Base-by-base conservation (phyloP, 768 basidiomycete genomes). In the Lentinula detonsa region DNA sequence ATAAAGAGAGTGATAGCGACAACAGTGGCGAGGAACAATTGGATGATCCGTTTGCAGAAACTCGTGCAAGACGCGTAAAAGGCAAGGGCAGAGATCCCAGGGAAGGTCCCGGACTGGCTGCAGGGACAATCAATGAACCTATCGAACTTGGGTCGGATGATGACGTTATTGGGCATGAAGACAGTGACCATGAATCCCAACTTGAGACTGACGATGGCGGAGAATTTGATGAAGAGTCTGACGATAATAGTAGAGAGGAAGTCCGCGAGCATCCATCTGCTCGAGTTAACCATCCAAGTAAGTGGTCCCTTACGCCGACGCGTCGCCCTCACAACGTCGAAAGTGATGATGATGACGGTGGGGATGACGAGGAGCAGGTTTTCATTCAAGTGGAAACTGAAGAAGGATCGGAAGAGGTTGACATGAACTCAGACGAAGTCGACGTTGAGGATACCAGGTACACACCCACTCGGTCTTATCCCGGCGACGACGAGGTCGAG, bases 1-100 rank as follows among this genome's bases (percentile, higher is more conserved):
- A 61, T 11, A 66, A 67, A 53, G 65, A 64, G 62, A 65, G 61
- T 28, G 72, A 71, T 28, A 71, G 67, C 5, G 71, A 71, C 39
- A 70, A 73, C 42, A 40, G 53, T 55, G 72, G 70, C 49, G 72
- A 74, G 28, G 69, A 68, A 50, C 46, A 56, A 13, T 62, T 74
- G 8, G 80, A 86, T 55, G 83, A 85, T 66, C 84, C 85, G 0
- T 85, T 86, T 71, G 81, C 80, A 10, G 80, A 81, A 51, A 68
- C 81, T 50, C 76, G 75, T 60, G 78, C 78, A 42, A 79, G 82
- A 62, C 79, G 80, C 52, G 72, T 70, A 21, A 83, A 83, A 68
- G 87, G 86, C 34, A 88, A 87, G 67, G 81, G 77, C 55, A 79
- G 86, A 54, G 86, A 86, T 66, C 81, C 82, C 8, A 73, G 82